Evolutionary conservation across 306 rosid species (phyloP), one percentile per base, ranked within the genome.

Genomic region (Castanopsis chinensis): DNA sequence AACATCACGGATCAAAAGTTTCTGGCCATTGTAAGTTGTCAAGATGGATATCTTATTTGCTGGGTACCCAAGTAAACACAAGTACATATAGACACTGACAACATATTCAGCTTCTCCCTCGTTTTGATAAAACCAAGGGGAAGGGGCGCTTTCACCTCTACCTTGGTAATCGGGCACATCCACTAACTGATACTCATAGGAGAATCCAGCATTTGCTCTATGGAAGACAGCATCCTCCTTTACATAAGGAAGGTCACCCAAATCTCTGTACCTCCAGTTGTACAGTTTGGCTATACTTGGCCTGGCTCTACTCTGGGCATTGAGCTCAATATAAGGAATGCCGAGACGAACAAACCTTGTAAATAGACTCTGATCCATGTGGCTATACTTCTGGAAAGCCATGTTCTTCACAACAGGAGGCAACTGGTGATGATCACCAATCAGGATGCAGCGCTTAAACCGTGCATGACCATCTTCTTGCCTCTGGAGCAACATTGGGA

Each of bases 331-430:
- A 86, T 95, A 92, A 71, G 99, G 99, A 84, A 95, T 91, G 69
- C 98, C 99, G 86, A 95, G 85, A 19, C 98, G 94, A 69, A 95
- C 99, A 82, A 95, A 95, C 86, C 99, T 91, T 5, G 99, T 92
- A 85, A 95, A 95, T 76, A 92, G 86, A 89, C 96, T 90, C 80
- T 95, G 99, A 81, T 95, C 99, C 99, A 95, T 95, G 85, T 95
- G 99, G 78, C 99, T 95, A 76, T 95, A 95, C 86, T 92, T 95
- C 61, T 91, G 98, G 83, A 95, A 95, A 86, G 99, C 99, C 98
- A 95, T 95, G 78, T 95, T 95, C 90, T 95, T 95, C 76, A 95
- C 99, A 65, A 95, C 98, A n/a, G 99, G 99, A 78, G 99, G 99
- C 89, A 95, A 84, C 82, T 95, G 99, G 78, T 95, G 99, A 85